Evolutionary conservation across 73 alveolate species (phyloP).

Genomic region (Paramecium tetraurelia): DNA sequence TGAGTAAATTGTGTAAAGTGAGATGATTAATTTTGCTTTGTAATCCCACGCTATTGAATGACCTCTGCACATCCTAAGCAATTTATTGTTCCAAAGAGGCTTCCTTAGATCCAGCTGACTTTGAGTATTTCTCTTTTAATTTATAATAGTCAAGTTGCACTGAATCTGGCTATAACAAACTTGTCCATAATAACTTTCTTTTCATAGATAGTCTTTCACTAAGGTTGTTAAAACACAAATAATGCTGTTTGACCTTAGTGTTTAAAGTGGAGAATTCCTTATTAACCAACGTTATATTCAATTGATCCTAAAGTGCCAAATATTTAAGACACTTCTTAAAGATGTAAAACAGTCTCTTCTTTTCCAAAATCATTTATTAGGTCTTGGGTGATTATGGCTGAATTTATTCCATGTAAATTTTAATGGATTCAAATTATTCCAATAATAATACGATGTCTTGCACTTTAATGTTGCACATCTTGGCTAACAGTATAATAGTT

Average conservation of each 20-base stretch:
- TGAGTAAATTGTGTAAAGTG: constrained; percentile 66
- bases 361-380: neutral
- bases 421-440: constrained; percentile 22
- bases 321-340: neutral
- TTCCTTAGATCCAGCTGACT: constrained; percentile 14
- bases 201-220: neutral
- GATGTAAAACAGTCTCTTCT: neutral
- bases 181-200: constrained; percentile 1
- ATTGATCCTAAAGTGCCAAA: neutral
- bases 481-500: neutral
- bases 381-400: neutral
- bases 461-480: constrained; percentile 17
- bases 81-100: constrained; percentile 1
- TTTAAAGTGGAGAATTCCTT: neutral
- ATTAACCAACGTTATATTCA: neutral
- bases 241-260: neutral
- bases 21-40: constrained; percentile 23
- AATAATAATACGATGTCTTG: neutral
- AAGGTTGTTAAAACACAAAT: neutral
- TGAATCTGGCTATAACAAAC: neutral
- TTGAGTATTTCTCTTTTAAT: constrained; percentile 25
- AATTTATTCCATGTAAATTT: constrained; percentile 25
- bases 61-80: constrained; percentile 11
- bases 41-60: constrained; percentile 22
- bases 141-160: neutral